Conservation (phyloP, 2,329 filamentous ascomycete species). For the Domatiomyces globalis region DNA sequence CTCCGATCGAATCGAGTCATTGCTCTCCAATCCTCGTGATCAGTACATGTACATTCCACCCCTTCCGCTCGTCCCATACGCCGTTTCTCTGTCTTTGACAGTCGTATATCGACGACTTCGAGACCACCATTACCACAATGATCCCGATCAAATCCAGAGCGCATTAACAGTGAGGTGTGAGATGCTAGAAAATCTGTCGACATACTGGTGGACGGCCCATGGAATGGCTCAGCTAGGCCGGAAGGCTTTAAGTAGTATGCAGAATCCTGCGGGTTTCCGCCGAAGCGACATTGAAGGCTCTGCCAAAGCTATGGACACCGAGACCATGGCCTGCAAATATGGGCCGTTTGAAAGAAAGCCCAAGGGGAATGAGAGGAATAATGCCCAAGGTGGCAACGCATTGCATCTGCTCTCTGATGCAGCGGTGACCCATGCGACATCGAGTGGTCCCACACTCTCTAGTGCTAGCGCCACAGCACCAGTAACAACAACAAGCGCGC, state of each 20-base stretch:
- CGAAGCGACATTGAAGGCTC: conserved; percentile 31
- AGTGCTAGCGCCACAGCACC: neutral
- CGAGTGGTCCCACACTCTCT: neutral
- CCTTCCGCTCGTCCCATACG: conserved; percentile 42
- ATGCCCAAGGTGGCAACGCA: conserved; percentile 4
- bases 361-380: neutral
- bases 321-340: conserved; percentile 20
- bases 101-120: conserved; percentile 45
- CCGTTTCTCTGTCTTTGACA: conserved; percentile 40
- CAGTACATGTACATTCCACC: conserved; percentile 28
- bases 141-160: conserved; percentile 24
- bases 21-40: conserved; percentile 22
- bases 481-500: neutral
- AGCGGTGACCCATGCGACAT: conserved; percentile 6
- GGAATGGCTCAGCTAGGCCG: conserved; percentile 29
- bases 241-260: conserved; percentile 23
- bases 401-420: conserved; percentile 18
- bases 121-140: conserved; percentile 32
- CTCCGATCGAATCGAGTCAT: conserved; percentile 41
- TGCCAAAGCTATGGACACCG: conserved; percentile 31
- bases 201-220: conserved; percentile 28
- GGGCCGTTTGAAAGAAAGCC: conserved; percentile 13
- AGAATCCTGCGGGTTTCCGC: conserved; percentile 12
- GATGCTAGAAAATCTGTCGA: conserved; percentile 23
- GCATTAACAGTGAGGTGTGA: conserved; percentile 25